These are phyloP conservation scores for Talaromyces islandicus DNA, from an alignment of 2,329 filamentous ascomycete genomes.

Conservation along the genomic window DNA sequence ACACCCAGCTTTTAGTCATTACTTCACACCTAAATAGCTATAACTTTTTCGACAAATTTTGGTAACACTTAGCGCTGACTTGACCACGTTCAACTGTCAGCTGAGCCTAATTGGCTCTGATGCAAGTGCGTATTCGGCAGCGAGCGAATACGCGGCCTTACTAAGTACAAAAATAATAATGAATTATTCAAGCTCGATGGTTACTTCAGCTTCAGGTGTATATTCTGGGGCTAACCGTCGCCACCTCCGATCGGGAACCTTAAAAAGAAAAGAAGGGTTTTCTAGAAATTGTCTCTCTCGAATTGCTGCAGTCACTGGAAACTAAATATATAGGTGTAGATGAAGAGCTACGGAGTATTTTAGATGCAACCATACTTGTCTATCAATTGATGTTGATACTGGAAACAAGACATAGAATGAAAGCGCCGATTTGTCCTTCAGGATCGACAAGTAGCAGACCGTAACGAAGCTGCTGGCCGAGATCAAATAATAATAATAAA, in stretches of 20 bases:
- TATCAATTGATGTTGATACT: not conserved
- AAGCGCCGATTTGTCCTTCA: not conserved
- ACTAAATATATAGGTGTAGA: not conserved
- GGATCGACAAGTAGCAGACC: not conserved
- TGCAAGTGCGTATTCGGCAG: constrained; percentile 6
- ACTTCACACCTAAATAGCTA: not conserved
- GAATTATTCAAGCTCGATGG: too few species aligned
- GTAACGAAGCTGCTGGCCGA: not conserved
- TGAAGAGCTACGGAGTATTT: too few species aligned
- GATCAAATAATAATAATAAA: too few species aligned
- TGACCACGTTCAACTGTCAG: not conserved
- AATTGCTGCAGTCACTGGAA: not conserved
- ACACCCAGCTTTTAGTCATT: not conserved
- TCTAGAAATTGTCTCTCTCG: not conserved
- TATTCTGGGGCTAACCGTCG: not conserved
- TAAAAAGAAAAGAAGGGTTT: not conserved
- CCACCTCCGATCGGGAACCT: not conserved
- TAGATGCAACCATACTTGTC: not conserved
- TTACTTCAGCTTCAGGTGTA: too few species aligned
- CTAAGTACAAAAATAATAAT: not conserved
- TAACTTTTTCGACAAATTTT: not conserved
- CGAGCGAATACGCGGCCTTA: not conserved
- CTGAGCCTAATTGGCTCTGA: not conserved
- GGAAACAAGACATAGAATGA: not conserved
- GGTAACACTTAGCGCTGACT: not conserved